Evolutionary conservation across 2,329 filamentous ascomycete species (phyloP), one percentile per base, ranked within the genome.

Genomic region (Fusarium sp.): DNA sequence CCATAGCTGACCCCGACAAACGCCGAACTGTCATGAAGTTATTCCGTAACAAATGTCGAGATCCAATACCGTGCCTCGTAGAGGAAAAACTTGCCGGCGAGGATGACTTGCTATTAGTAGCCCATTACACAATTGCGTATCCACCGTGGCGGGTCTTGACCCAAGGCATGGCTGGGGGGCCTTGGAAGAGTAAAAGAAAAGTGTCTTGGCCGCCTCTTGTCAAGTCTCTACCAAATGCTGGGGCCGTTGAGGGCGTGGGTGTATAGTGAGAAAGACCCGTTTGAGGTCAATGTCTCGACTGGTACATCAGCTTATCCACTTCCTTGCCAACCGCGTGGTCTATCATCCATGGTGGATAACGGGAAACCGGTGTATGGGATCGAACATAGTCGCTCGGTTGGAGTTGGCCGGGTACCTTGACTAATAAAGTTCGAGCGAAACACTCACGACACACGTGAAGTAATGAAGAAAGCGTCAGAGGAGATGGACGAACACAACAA

Each of bases 101-200:
- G 36, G 23, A 46, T 66, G 27, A 41, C 57, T 40, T 39, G 15
- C 43, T 36, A 39, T 52, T 55, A 59, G 66, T 43, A 48, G 27
- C 13, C 48, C 53, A 71, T 71, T 71, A 71, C 68, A 68, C 68
- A 71, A 70, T 71, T 46, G 53, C 44, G 60, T 71, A 69, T 65
- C 68, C 68, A 71, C 68, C 46, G 18, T 40, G 39, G 68, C 60
- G 68, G 68, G 68, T 65, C 60, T 31, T 27, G 15, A 44, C 30
- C 40, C 53, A 56, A 46, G 28, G 13, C 36, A 11, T 3, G 7
- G 31, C 31, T 34, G 18, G 18, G 31, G 31, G 31, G 31, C 31
- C 31, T 34, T 34, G 31, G 31, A 34, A 34, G 31, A 34, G 11
- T 2, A 6, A 34, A 34, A 11, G 5, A 11, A 34, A 34, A 34